A percentile compares a stretch with the other conserved stretches of the same genome.
Conservation (phyloP, 805 yeast species). For the Soucietia sequanensis region DNA sequence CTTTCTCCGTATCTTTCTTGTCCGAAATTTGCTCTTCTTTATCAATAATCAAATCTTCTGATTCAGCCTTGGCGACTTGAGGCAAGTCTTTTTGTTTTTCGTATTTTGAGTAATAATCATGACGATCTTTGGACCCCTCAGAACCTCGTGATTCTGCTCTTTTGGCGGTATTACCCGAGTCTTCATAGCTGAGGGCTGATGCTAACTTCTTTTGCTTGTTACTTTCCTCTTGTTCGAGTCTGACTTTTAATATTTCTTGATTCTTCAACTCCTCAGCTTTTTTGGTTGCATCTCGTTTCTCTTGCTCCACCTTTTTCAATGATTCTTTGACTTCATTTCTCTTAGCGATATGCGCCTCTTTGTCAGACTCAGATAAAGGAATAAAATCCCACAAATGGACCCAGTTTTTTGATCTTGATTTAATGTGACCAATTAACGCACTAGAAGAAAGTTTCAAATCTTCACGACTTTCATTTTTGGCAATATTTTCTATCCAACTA, state of each 20-base stretch:
- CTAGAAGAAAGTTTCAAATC: constrained; percentile 77
- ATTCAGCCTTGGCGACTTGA: too few relatives aligned
- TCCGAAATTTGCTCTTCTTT: constrained; percentile 1
- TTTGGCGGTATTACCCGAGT: constrained; percentile 8
- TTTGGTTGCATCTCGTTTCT: constrained; percentile 13
- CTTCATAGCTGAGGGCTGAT: constrained; percentile 19
- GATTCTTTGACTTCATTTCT: constrained; percentile 20
- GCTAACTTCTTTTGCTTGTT: constrained; percentile 6
- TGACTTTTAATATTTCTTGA: constrained; percentile 10
- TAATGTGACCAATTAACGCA: constrained; percentile 66
- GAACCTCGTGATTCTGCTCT: constrained; percentile 13
- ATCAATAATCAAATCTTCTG: too few relatives aligned
- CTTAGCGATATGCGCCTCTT: constrained; percentile 21
- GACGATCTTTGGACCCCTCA: constrained; percentile 20
- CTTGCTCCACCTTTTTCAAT: constrained; percentile 10
- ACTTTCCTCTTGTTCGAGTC: constrained; percentile 1
- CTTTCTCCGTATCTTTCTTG: constrained; percentile 1
- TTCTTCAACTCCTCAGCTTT: constrained; percentile 4
- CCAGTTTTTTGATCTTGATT: constrained; percentile 52
- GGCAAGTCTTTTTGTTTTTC: constrained; percentile 10
- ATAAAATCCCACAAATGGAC: constrained; percentile 57
- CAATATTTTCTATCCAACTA: constrained; percentile 46
- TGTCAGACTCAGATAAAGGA: constrained; percentile 45
- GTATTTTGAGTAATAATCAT: constrained; percentile 30
- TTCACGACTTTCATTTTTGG: constrained; percentile 61